Percentiles rank a stretch among this genome's conserved stretches.
These are phyloP conservation scores for Pythium periplocum DNA, from an alignment of 352 stramenopile species.

Conservation along the genomic window DNA sequence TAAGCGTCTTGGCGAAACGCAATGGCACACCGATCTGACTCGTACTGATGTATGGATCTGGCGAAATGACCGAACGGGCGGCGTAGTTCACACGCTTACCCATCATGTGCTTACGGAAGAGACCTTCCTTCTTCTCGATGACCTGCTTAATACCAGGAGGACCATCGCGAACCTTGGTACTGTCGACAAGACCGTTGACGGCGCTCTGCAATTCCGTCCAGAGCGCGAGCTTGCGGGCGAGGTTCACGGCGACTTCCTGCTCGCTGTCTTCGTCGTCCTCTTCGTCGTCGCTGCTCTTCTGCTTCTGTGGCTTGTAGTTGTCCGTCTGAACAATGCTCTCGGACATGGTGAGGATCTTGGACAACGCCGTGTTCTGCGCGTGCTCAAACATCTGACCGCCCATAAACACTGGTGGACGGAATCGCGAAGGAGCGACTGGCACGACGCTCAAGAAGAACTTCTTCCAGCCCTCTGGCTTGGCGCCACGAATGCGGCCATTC, in stretches of 20 bases:
- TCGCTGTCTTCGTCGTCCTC: constrained; percentile 42
- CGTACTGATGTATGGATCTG: constrained; percentile 99
- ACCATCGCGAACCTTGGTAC: constrained; percentile 70
- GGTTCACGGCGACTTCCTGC: constrained; percentile 60
- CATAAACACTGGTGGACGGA: constrained; percentile 97
- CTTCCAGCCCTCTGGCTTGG: constrained; percentile 75
- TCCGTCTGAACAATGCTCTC: constrained; percentile 84
- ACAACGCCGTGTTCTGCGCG: constrained; percentile 94
- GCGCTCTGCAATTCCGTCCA: constrained; percentile 98
- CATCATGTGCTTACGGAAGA: constrained; percentile 98
- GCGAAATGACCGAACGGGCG: constrained; percentile 98
- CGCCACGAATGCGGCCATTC: constrained; percentile 39
- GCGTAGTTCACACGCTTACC: constrained; percentile 99
- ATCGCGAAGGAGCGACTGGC: constrained; percentile 95
- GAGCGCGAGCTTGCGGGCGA: constrained; percentile 89
- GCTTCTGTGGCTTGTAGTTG: constrained; percentile 49
- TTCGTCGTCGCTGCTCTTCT: constrained; percentile 37
- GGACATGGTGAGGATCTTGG: constrained; percentile 92
- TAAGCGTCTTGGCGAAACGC: constrained; percentile 97
- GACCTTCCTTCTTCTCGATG: constrained; percentile 99
- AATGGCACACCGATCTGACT: constrained; percentile 99
- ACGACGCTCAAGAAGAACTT: constrained; percentile 98
- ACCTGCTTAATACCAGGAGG: constrained; percentile 95
- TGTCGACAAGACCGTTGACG: constrained; percentile 83
- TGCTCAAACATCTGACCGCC: constrained; percentile 97